Evolutionary conservation across 2,329 filamentous ascomycete genomes (phyloP), one percentile per base, ranked within the genome.

Genomic region (Aureobasidium lini): DNA sequence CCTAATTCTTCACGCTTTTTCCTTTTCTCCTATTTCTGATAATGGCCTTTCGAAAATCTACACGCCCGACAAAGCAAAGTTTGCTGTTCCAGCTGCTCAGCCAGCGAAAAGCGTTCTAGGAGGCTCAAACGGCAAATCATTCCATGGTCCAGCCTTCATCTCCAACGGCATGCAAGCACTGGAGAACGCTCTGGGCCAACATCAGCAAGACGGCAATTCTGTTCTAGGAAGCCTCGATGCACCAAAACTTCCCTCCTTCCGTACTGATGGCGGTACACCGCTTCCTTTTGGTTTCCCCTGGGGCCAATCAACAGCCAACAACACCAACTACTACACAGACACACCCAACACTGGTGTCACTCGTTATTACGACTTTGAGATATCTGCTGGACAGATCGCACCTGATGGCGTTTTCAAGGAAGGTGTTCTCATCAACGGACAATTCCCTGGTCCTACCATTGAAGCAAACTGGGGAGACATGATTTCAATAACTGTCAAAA

Each of bases 381-480:
- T 73, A 53, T 65, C 65, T 16, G 54, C 64, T 28, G 62, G 64
- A 43, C 68, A 60, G 31, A 69, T 73, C 16, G 57, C 65, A 6
- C 71, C 70, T 2, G 71, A 73, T 58, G 71, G 71, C 42, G 68
- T 73, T 1, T 63, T 67, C 40, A 64, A 63, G 40, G 32, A 62
- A 28, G 68, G 62, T 61, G 29, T 66, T 9, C 54, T 65, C 18
- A 56, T 88, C 67, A 87, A 88, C 67, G 82, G 81, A 7, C 79
- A 83, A 44, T 86, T 82, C 61, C 87, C 87, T 0, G 88, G 85
- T 0, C 88, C 87, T 1, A 76, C 79, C 10, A 83, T 91, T 57
- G 61, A 67, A 43, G 69, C 74, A 61, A 68, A 76, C 64, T 67
- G 79, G 78, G 78, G 74, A 16, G 75, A 78, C 57, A 73, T 63